Base-by-base conservation (phyloP, 2,329 filamentous ascomycete species). In the Didymella keratinophila region DNA sequence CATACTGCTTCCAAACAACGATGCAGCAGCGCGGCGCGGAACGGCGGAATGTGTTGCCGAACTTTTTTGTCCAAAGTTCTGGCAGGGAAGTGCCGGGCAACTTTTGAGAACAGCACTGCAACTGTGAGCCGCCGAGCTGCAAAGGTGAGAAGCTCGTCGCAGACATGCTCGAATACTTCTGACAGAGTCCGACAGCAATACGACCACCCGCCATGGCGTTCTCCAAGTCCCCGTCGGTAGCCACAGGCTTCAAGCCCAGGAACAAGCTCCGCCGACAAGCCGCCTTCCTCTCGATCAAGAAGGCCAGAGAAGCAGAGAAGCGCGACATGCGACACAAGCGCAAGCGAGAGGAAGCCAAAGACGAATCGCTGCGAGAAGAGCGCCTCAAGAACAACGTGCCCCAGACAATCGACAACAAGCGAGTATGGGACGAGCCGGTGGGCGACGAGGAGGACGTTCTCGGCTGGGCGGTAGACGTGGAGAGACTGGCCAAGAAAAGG, bases 251-350 rank as follows among this genome's bases (percentile, higher is more conserved):
- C 72, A 86, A 85, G 64, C 82, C 87, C 1, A 84, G 83, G 60
- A 96, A 96, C 79, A 97, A 97, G 77, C 79, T 91, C 21, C 89
- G 88, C 73, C 86, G 95, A 62, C 86, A 95, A 75, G 83, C 89
- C 68, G 84, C 94, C 60, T 90, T 93, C 72, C 83, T 97, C 60
- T 87, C 91, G 67, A 85, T 90, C 72, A 98, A 97, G 80, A 90
- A 89, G 73, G 82, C 85, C 43, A 86, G 86, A 65, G 90, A 92
- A 73, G 89, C 88, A 72, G 81, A 87, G 45, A 91, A 89, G 70
- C 88, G 91, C 70, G 90, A 93, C 70, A 85, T 88, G 70, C 87
- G 93, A 62, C 89, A 93, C 74, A 86, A 86, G 47, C 84, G 92
- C 60, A 93, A 92, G 79, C 91, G 90, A 78, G 91, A 93, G 72